Evolutionary conservation across 1,284 basidiomycete genomes (phyloP).

Genomic region (Anthracocystis panici-leucophaei): DNA sequence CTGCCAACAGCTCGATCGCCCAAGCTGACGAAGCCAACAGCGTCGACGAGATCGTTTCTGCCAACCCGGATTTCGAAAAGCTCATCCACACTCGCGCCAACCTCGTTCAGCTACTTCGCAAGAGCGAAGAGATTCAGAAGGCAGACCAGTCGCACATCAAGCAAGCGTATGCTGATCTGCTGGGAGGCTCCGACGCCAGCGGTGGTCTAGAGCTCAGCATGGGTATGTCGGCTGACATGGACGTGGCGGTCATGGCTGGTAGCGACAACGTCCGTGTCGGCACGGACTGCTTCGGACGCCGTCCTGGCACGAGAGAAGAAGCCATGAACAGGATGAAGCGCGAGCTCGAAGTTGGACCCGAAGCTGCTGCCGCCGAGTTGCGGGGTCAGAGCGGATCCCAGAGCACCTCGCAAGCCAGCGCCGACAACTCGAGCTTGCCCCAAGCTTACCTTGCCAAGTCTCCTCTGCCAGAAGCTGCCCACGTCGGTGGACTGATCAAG

Average conservation of each 20-base stretch:
- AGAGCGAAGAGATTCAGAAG: conserved; percentile 21
- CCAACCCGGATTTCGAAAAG: conserved; percentile 85
- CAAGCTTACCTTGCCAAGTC: conserved; percentile 31
- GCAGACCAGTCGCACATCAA: conserved; percentile 23
- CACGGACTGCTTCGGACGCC: conserved; percentile 85
- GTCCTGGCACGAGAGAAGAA: conserved; percentile 61
- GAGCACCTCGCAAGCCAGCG: conserved; percentile 2
- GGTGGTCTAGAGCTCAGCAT: conserved; percentile 85
- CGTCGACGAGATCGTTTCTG: conserved; percentile 73
- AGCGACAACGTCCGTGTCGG: conserved; percentile 91
- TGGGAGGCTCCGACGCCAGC: conserved; percentile 64
- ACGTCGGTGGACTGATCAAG: conserved; percentile 49
- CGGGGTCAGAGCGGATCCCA: conserved; percentile 7
- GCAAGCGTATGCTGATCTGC: conserved; percentile 40
- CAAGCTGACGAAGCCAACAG: conserved; percentile 76
- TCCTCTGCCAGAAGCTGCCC: conserved; percentile 31
- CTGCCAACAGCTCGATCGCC: conserved; percentile 51
- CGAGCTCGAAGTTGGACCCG: conserved; percentile 51
- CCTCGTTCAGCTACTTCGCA: conserved; percentile 72
- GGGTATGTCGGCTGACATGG: conserved; percentile 98
- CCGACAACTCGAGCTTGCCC: conserved; percentile 18
- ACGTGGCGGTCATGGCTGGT: conserved; percentile 83
- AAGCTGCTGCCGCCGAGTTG: conserved; percentile 37
- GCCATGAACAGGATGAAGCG: conserved; percentile 60
- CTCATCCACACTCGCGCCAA: conserved; percentile 77